Evolutionary conservation across 768 basidiomycete species (phyloP).

Genomic region (Russula sp.): DNA sequence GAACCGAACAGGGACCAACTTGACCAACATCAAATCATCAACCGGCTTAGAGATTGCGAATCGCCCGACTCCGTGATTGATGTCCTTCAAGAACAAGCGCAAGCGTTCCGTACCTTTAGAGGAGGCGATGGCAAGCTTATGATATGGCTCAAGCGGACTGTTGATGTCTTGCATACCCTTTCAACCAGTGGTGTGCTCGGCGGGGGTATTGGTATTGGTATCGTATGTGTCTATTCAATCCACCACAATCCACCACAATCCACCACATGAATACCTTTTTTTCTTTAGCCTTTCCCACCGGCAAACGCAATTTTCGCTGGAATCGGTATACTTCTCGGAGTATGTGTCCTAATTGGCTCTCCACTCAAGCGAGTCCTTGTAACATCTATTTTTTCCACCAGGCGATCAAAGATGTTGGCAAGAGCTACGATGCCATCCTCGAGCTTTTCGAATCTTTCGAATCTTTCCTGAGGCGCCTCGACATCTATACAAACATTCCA

Average conservation of each 20-base stretch:
- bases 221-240: neutral
- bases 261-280: neutral
- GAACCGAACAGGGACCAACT: neutral
- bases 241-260: neutral
- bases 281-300: neutral
- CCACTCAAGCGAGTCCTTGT: neutral
- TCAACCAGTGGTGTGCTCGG: neutral
- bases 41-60: neutral
- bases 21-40: constrained; percentile 1
- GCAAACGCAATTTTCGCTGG: neutral
- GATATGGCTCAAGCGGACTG: neutral
- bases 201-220: neutral
- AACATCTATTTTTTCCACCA: too few species aligned
- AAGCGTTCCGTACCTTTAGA: neutral
- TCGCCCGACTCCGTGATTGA: neutral
- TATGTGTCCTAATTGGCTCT: neutral
- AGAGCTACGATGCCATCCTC: too few species aligned
- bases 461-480: too few species aligned
- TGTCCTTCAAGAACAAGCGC: neutral
- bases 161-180: neutral
- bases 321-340: neutral
- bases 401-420: too few species aligned
- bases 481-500: too few species aligned
- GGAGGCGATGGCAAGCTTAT: neutral
- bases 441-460: too few species aligned